Conservation (phyloP, 2,329 filamentous ascomycete genomes). For the Xylaria sp. region DNA sequence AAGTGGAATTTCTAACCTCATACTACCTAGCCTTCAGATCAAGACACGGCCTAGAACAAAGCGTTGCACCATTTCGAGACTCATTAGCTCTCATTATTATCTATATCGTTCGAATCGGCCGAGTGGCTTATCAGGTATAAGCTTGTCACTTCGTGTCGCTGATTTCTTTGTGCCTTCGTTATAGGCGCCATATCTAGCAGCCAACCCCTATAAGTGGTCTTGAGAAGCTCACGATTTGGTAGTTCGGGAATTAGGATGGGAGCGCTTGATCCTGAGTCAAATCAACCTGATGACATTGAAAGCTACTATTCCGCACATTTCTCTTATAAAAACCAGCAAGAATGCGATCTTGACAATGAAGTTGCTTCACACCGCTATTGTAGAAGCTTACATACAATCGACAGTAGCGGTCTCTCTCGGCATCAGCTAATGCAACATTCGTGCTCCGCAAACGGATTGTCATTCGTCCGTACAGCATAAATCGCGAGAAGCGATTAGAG, state of each 20-base stretch:
- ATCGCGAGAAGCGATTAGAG: neutral
- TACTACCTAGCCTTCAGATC: neutral
- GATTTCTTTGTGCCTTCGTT: no score
- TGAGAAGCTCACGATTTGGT: neutral
- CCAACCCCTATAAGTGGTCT: neutral
- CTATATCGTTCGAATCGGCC: no score
- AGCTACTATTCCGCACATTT: neutral
- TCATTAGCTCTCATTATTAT: no score
- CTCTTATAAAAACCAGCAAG: neutral
- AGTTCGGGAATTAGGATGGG: neutral
- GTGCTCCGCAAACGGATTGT: no score
- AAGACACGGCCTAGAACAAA: neutral
- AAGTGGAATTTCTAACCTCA: neutral
- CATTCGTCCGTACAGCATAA: neutral
- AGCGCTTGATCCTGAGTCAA: neutral
- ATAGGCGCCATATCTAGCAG: no score
- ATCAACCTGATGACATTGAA: neutral
- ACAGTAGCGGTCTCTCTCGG: neutral
- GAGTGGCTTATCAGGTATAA: no score
- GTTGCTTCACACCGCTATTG: slow-evolving; percentile 6
- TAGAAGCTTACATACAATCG: neutral
- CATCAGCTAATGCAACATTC: neutral
- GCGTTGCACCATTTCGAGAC: no score
- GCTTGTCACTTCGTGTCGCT: no score
- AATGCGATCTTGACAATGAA: no score